Evolutionary conservation across 164 flowering plant genomes (phyloP).

Genomic region (Cinnamomum chago): DNA sequence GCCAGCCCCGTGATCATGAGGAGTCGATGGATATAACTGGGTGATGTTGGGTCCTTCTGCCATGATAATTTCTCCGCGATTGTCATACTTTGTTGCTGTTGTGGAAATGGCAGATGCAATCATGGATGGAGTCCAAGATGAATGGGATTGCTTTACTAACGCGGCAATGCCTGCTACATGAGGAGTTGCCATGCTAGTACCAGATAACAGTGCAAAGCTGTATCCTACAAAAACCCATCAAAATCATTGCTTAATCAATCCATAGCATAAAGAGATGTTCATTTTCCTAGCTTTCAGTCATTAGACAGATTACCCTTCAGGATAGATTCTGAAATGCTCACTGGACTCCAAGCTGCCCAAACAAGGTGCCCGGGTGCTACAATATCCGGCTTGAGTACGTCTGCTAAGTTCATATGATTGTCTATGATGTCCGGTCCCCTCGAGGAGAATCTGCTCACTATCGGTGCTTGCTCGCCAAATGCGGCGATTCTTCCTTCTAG

Average conservation of each 20-base stretch:
- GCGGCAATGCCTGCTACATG: constrained; percentile 91
- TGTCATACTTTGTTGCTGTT: constrained; percentile 64
- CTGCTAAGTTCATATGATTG: constrained; percentile 34
- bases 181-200: constrained; percentile 97
- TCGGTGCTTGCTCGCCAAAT: constrained; percentile 57
- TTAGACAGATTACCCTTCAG: constrained; percentile 38
- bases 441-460: constrained; percentile 85
- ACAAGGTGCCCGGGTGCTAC: constrained; percentile 84
- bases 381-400: constrained; percentile 88
- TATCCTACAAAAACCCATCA: constrained; percentile 36
- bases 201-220: constrained; percentile 70
- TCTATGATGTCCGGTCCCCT: constrained; percentile 85
- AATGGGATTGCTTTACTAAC: constrained; percentile 66
- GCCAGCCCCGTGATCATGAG: constrained; percentile 79
- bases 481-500: constrained; percentile 75
- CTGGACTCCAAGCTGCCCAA: constrained; percentile 98
- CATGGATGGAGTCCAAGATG: constrained; percentile 89
- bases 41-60: constrained; percentile 53
- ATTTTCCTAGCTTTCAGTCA: not conserved
- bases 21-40: constrained; percentile 50
- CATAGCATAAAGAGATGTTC: not conserved
- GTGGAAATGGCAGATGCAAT: constrained; percentile 87
- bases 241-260: not conserved
- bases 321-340: constrained; percentile 56
- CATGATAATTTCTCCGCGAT: constrained; percentile 54